Evolutionary conservation across 2,329 filamentous ascomycete genomes (phyloP), one percentile per base, ranked within the genome.

Genomic region (Hirsutella rhossiliensis): DNA sequence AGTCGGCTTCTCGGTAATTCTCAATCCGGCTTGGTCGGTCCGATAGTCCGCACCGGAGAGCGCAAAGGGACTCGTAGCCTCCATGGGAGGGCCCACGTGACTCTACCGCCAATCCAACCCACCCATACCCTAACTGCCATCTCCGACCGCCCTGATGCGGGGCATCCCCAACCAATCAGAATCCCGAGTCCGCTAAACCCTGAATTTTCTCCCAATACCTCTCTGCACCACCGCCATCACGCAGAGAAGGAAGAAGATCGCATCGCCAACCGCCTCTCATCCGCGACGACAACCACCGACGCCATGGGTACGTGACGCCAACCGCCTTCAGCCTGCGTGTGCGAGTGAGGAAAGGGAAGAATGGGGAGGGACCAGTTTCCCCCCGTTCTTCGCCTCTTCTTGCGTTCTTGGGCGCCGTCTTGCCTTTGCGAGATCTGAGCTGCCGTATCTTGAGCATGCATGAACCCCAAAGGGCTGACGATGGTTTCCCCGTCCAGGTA

Each of bases 221-320:
- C 45, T 46, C 48, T 50, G 43, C 50, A 52, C 56, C 54, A 60
- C 58, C 13, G 34, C 34, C 13, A 5, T 18, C n/a, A 17, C 17
- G 34, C 12, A 17, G 9, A 13, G 34, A 17, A 17, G 15, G 18
- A 17, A 15, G 34, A 37, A 37, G 34, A 46, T 50, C 51, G 52
- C 52, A 63, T 61, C 65, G 60, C 58, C 63, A 62, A 67, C 60
- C 59, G 61, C 64, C 40, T n/a, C 19, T 9, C 40, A 20, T 11
- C 41, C 19, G 61, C 62, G 59, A 51, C 58, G 57, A 56, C 58
- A 38, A 38, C 42, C 55, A 62, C 58, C 71, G 70, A 66, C 71
- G 76, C 68, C 67, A 78, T 78, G 75, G 75, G 75, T 78, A 78
- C 69, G 75, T 74, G 61, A 64, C 72, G 62, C 45, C 46, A 51